phyloP scores from a whole-genome alignment of 1,284 basidiomycete species.

The Cystobasidium pallidum region DNA sequence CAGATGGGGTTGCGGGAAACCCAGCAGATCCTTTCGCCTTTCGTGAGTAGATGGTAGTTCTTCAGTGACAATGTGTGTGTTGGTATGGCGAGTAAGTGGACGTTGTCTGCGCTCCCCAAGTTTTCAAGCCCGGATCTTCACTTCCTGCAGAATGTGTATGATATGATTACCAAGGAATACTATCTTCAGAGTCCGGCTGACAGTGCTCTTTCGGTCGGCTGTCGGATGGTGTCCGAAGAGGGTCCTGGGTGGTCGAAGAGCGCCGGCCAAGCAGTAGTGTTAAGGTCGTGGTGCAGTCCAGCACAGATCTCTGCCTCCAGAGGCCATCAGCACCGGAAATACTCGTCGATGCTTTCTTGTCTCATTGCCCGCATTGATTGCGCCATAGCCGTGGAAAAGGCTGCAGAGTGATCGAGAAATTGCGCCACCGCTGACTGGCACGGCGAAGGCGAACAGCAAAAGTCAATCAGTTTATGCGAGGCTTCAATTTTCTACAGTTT shows the following conservation, averaged over 20 bases:
- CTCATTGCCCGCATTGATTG: not conserved
- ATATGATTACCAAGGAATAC: not conserved
- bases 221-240: no score
- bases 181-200: no score
- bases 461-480: no score
- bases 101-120: no score
- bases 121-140: not conserved
- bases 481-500: no score
- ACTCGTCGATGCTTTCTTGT: not conserved
- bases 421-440: constrained; percentile 6
- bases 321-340: no score
- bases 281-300: no score
- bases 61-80: not conserved
- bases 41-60: not conserved
- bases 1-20: not conserved
- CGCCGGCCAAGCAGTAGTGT: no score
- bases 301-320: no score
- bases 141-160: no score
- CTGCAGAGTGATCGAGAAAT: constrained; percentile 8
- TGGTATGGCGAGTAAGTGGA: no score
- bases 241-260: no score
- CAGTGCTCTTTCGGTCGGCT: not conserved
- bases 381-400: not conserved
- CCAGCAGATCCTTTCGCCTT: not conserved
- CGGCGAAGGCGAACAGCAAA: not conserved